Percentiles rank a stretch among this genome's conserved stretches.
Evolutionary conservation across 2,329 filamentous ascomycete species (phyloP).

Genomic region (Saccharata proteae): DNA sequence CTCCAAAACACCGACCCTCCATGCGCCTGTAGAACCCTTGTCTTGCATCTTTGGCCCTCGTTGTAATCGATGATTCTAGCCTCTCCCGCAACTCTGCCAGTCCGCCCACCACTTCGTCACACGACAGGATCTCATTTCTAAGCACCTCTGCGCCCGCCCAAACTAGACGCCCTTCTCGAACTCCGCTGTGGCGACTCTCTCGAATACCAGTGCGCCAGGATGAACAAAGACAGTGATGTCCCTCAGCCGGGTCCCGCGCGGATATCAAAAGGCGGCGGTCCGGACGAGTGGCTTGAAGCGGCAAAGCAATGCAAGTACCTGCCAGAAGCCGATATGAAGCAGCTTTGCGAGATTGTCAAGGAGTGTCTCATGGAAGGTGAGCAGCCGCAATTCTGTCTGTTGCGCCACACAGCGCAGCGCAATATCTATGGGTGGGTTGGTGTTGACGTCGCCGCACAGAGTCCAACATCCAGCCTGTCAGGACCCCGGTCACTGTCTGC

Average conservation of each 20-base stretch:
- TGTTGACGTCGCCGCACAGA: slow-evolving; percentile 43
- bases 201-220: slow-evolving; percentile 17
- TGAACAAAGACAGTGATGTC: slow-evolving; percentile 47
- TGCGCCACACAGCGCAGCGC: not conserved
- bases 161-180: slow-evolving; percentile 1
- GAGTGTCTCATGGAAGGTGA: slow-evolving; percentile 96
- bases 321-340: slow-evolving; percentile 94
- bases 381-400: slow-evolving; percentile 12
- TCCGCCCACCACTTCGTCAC: slow-evolving; percentile 14
- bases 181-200: not conserved
- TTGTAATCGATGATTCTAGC: too few species aligned
- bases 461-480: slow-evolving; percentile 97
- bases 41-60: too few species aligned
- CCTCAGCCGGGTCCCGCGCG: slow-evolving; percentile 87
- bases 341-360: slow-evolving; percentile 96
- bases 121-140: slow-evolving; percentile 12
- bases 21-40: too few species aligned
- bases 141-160: slow-evolving; percentile 5
- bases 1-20: too few species aligned
- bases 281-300: slow-evolving; percentile 93
- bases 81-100: too few species aligned
- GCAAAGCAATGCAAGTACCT: slow-evolving; percentile 97
- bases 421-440: not conserved
- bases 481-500: slow-evolving; percentile 90
- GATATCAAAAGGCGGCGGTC: slow-evolving; percentile 67